Evolutionary conservation across 352 stramenopile genomes (phyloP).

Genomic region (Globisporangium canariense): DNA sequence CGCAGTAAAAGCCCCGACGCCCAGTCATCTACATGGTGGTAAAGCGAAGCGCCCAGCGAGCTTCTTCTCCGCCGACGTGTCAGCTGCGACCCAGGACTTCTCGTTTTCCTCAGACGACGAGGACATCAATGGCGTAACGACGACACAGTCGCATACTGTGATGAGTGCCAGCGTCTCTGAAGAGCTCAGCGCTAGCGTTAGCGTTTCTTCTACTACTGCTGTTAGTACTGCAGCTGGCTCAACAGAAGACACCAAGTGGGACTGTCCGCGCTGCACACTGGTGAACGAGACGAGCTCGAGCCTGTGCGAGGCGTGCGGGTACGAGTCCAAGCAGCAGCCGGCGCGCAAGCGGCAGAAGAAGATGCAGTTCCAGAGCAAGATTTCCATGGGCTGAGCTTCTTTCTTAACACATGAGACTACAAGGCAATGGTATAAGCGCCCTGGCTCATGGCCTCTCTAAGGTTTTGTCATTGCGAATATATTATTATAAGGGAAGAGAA

Average conservation of each 20-base stretch:
- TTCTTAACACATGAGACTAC: not conserved
- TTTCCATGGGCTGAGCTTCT: conserved; percentile 35
- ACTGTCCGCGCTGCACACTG: conserved; percentile 76
- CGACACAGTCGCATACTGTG: not conserved
- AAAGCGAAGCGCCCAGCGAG: conserved; percentile 30
- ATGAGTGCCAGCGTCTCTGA: not conserved
- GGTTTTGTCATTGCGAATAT: conserved; percentile 17
- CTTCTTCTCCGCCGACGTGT: conserved; percentile 43
- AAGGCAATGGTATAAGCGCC: not conserved
- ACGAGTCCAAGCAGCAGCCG: conserved; percentile 33
- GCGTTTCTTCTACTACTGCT: not conserved
- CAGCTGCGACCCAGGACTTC: conserved; percentile 33
- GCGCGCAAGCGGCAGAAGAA: conserved; percentile 66
- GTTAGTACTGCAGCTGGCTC: not conserved
- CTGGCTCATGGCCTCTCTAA: not conserved
- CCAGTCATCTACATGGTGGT: conserved; percentile 15
- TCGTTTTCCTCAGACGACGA: conserved; percentile 29
- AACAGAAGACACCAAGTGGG: conserved; percentile 43
- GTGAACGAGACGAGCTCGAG: conserved; percentile 56
- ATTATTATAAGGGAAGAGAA: conserved; percentile 19
- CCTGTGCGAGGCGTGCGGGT: conserved; percentile 66
- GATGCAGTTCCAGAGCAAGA: conserved; percentile 78
- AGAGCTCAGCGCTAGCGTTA: conserved; percentile 9
- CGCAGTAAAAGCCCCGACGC: conserved; percentile 20
- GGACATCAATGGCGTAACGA: not conserved